phyloP scores from a whole-genome alignment of 2,329 filamentous ascomycete genomes.

The Nemania sp. region DNA sequence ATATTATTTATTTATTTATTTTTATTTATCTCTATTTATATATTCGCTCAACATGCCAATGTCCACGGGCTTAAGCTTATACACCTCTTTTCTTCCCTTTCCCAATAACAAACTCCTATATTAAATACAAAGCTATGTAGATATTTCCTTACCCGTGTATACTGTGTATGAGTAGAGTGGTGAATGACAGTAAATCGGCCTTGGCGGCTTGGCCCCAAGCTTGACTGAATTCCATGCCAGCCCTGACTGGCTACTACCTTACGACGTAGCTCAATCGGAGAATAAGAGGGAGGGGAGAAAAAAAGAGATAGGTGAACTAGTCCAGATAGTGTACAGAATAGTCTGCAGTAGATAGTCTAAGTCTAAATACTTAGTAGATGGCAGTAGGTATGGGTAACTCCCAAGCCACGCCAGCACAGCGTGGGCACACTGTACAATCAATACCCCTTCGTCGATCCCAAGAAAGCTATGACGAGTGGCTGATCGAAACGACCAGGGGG shows the following conservation, averaged over 20 bases:
- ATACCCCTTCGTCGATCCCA: conserved; percentile 20
- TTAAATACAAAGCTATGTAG: too few species aligned
- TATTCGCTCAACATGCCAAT: too few species aligned
- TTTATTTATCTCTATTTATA: too few species aligned
- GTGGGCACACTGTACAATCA: background rate
- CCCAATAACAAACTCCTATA: too few species aligned
- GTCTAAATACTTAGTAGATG: background rate
- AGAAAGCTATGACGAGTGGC: conserved; percentile 26
- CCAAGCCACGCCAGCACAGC: background rate
- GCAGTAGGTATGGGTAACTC: background rate
- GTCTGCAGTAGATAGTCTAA: background rate
- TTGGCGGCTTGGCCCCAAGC: background rate
- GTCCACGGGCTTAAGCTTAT: background rate
- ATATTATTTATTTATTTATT: too few species aligned
- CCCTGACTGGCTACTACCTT: too few species aligned
- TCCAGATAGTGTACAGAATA: background rate
- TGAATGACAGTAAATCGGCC: background rate
- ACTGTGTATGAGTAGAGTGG: background rate
- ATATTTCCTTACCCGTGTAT: too few species aligned
- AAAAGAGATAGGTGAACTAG: background rate
- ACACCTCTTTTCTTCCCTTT: background rate
- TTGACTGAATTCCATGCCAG: background rate
- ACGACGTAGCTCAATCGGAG: too few species aligned
- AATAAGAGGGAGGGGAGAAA: too few species aligned
- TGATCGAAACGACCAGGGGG: conserved; percentile 27